Base-by-base conservation (phyloP, 2,329 filamentous ascomycete species). In the Alternaria angustiovoidea region DNA sequence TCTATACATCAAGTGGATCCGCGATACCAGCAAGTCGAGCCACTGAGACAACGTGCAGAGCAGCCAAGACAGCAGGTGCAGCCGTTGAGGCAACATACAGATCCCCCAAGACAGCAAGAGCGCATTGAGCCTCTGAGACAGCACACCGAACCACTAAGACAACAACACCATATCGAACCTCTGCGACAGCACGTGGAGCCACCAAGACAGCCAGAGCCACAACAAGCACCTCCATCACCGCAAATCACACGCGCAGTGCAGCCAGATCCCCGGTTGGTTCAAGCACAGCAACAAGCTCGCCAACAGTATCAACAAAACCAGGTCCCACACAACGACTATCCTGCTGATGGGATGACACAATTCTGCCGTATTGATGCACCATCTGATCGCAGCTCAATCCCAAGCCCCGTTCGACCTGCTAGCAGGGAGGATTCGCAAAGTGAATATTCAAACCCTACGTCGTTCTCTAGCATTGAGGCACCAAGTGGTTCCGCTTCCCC, bases 291-390 rank as follows among this genome's bases (percentile, higher is more conserved):
- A 58, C 72, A 77, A 60, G 76, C 74, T 28, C 74, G 73, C 16
- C 77, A 81, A 52, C 71, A 77, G 42, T 77, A 76, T 53, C 77
- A 76, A 56, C 77, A 79, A 39, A 82, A 81, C 57, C 89, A 93
- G 65, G 87, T 96, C 3, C 93, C 94, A 14, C 93, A 97, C 71
- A 96, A 98, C 70, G 93, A 95, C 9, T 97, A 97, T 75, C 94
- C 94, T 0, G 88, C 91, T 78, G 94, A 98, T 75, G 94, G 94
- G 5, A 98, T 98, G 93, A 97, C 94, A 0, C 96, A 98, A 87
- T 90, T 97, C 64, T 98, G 94, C 79, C 89, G 93, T 61, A 89
- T 91, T 39, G 91, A 89, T 4, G 86, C 89, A 39, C 85, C 85
- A 51, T 90, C 88, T n/a, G 88, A 89, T 80, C 87, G 81, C 79